phyloP scores from a whole-genome alignment of 345 rosid genomes.

The Gossypium bickii region DNA sequence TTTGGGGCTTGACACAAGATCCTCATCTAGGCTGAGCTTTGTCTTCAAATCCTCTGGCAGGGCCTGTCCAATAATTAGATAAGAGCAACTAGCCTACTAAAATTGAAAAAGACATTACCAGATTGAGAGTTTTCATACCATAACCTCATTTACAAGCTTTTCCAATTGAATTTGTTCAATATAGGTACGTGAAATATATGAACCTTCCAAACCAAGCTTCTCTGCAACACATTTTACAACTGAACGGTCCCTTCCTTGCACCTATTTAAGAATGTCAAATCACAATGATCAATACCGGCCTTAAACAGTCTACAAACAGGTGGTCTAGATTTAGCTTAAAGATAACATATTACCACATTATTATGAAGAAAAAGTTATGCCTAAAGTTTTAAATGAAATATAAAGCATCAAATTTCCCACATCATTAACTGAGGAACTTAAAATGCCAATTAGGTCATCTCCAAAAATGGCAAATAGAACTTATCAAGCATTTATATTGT shows the following conservation, averaged over 20 bases:
- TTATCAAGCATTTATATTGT: not conserved
- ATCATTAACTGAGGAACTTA: not conserved
- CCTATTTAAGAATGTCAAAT: constrained; percentile 47
- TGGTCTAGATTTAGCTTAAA: not conserved
- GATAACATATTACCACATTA: not conserved
- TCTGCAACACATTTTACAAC: constrained; percentile 58
- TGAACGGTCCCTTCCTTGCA: constrained; percentile 90
- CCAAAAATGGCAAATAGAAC: not conserved
- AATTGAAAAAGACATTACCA: constrained; percentile 7
- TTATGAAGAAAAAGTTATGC: not conserved
- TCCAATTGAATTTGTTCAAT: constrained; percentile 91
- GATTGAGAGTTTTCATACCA: constrained; percentile 47
- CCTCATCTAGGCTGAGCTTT: constrained; percentile 85
- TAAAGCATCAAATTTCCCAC: constrained; percentile 10
- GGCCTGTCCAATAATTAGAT: constrained; percentile 43
- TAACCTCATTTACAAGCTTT: constrained; percentile 75
- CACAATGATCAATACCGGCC: not conserved
- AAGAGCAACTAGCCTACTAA: constrained; percentile 12
- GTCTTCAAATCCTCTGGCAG: constrained; percentile 77
- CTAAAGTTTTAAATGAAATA: not conserved
- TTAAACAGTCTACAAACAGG: not conserved
- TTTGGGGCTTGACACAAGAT: constrained; percentile 75
- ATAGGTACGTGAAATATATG: constrained; percentile 75
- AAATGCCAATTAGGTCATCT: not conserved
- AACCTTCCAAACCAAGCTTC: constrained; percentile 78